These are phyloP conservation scores for Sugiyamaella americana DNA, from an alignment of 805 yeast species.

Conservation along the genomic window DNA sequence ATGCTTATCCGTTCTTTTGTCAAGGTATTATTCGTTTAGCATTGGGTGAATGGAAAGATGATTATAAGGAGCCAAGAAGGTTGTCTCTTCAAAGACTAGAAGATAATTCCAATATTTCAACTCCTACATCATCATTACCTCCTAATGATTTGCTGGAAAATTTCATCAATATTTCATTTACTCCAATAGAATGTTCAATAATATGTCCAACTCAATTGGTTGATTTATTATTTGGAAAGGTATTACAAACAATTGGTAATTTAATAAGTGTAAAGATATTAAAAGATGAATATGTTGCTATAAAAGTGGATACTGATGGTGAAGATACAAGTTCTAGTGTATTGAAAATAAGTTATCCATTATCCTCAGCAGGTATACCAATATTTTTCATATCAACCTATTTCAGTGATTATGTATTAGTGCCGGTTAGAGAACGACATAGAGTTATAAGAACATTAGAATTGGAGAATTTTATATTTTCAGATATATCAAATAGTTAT, in stretches of 20 bases:
- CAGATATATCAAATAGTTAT: conserved; percentile 41
- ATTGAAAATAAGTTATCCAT: conserved; percentile 50
- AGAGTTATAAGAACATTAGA: conserved; percentile 44
- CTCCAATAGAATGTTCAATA: conserved; percentile 57
- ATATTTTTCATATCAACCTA: conserved; percentile 58
- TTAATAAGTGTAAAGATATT: conserved; percentile 36
- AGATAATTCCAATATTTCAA: conserved; percentile 16
- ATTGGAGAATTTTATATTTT: conserved; percentile 39
- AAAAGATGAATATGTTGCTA: conserved; percentile 42
- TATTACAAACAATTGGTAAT: conserved; percentile 33
- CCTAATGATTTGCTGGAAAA: conserved; percentile 28
- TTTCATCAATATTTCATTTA: conserved; percentile 56
- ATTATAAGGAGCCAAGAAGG: neutral
- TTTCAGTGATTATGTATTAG: conserved; percentile 55
- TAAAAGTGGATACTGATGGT: conserved; percentile 59
- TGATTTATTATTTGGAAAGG: conserved; percentile 35
- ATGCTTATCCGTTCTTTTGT: conserved; percentile 47
- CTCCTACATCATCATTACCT: conserved; percentile 8
- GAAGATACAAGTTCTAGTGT: conserved; percentile 46
- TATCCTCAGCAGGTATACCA: conserved; percentile 51
- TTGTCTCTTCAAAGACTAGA: conserved; percentile 12
- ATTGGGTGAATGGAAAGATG: conserved; percentile 22
- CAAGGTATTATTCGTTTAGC: conserved; percentile 44
- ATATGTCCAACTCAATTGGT: conserved; percentile 44
- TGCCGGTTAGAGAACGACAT: conserved; percentile 43